Evolutionary conservation across 192 early-diverging fungal species (phyloP).

Genomic region (Polychytrium aggregatum): DNA sequence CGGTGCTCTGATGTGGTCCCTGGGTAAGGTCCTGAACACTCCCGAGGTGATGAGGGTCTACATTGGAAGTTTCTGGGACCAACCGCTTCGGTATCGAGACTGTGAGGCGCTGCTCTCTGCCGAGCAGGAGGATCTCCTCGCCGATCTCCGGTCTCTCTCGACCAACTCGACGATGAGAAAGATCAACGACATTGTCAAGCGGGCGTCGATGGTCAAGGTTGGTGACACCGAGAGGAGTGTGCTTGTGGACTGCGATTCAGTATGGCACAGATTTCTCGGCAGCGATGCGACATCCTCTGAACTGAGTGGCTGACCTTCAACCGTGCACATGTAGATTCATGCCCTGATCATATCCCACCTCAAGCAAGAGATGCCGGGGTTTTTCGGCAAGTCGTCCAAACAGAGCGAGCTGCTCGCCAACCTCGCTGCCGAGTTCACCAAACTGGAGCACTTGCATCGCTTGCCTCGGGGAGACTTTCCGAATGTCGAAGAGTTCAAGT

Average conservation of each 20-base stretch:
- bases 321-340: too few species aligned
- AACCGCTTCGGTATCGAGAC: constrained; percentile 61
- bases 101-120: constrained; percentile 53
- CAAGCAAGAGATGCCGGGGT: constrained; percentile 66
- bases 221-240: too few species aligned
- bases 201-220: constrained; percentile 60
- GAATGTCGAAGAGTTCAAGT: constrained; percentile 57
- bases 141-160: constrained; percentile 61
- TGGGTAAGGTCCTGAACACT: constrained; percentile 76
- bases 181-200: constrained; percentile 85
- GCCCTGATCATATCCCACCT: constrained; percentile 76
- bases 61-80: constrained; percentile 62
- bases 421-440: constrained; percentile 62
- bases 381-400: constrained; percentile 71
- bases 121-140: constrained; percentile 68
- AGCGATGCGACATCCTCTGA: too few species aligned
- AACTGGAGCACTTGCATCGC: constrained; percentile 58
- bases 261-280: too few species aligned
- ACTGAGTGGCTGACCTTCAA: too few species aligned
- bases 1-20: constrained; percentile 87
- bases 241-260: too few species aligned
- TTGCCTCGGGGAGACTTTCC: constrained; percentile 78
- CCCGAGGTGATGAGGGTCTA: constrained; percentile 84
- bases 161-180: constrained; percentile 73
- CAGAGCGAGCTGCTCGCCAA: constrained; percentile 60